A percentile compares a stretch with the other conserved stretches of the same genome.
Evolutionary conservation across 192 early-diverging fungal species (phyloP).

Genomic region (Backusella liffmaniae): DNA sequence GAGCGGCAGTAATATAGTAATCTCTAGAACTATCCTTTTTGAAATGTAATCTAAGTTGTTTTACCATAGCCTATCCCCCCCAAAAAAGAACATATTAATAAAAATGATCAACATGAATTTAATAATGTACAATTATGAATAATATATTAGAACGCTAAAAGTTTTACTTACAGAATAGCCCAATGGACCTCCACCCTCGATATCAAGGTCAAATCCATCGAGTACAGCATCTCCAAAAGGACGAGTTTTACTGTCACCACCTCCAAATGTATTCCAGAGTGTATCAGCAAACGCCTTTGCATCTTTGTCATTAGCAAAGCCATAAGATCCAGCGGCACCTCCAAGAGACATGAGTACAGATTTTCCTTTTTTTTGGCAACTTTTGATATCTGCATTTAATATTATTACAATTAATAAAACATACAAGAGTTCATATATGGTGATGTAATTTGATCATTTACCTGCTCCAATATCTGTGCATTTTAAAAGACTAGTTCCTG

Average conservation of each 20-base stretch:
- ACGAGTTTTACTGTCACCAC: slow-evolving; percentile 55
- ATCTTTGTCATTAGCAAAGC: slow-evolving; percentile 55
- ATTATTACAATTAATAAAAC: neutral
- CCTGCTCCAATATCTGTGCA: slow-evolving; percentile 63
- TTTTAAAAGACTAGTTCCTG: slow-evolving; percentile 61
- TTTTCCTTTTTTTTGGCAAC: slow-evolving; percentile 76
- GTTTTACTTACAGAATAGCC: slow-evolving; percentile 45
- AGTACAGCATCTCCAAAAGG: slow-evolving; percentile 71
- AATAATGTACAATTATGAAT: neutral
- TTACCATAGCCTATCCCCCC: slow-evolving; percentile 43
- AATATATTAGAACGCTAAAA: neutral
- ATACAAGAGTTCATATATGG: neutral
- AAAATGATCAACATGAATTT: neutral
- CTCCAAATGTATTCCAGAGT: slow-evolving; percentile 77
- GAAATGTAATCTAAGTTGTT: slow-evolving; percentile 54
- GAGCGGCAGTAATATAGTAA: slow-evolving; percentile 67
- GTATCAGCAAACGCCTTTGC: slow-evolving; percentile 61
- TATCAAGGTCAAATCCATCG: slow-evolving; percentile 51
- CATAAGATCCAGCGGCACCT: slow-evolving; percentile 63
- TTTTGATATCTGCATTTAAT: slow-evolving; percentile 51
- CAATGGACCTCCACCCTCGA: slow-evolving; percentile 62
- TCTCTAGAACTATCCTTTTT: slow-evolving; percentile 42
- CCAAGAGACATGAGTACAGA: slow-evolving; percentile 73
- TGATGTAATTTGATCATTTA: neutral
- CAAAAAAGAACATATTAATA: neutral